Evolutionary conservation across 148 eudicot species (phyloP).

Genomic region (Amaranthus palmeri): DNA sequence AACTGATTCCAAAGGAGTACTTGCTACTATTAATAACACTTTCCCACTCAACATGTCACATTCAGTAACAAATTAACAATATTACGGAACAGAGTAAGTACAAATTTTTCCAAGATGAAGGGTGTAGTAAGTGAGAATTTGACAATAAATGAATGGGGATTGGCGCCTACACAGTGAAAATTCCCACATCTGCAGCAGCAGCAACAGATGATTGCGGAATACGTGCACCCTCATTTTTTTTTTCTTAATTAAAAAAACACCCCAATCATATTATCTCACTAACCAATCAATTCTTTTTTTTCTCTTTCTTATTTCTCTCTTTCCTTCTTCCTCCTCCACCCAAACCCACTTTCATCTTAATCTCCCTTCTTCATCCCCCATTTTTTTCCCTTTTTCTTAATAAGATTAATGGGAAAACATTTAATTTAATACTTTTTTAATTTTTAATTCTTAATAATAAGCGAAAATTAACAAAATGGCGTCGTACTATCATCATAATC

Average conservation of each 20-base stretch:
- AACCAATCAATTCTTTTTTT: constrained; percentile 21
- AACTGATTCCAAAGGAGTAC: too few species aligned
- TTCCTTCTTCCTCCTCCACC: neutral
- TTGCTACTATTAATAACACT: too few species aligned
- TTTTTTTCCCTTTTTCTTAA: neutral
- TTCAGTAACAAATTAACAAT: too few species aligned
- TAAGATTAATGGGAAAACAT: neutral
- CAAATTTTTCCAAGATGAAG: too few species aligned
- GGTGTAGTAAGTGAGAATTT: too few species aligned
- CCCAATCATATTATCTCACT: constrained; percentile 29
- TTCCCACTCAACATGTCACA: too few species aligned
- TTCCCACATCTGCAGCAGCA: constrained; percentile 15
- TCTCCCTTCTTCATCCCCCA: constrained; percentile 7
- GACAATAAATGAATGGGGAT: neutral
- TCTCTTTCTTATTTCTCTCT: constrained; percentile 5
- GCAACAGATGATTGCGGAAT: constrained; percentile 25
- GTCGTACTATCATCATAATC: constrained; percentile 18
- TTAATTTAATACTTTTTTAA: neutral
- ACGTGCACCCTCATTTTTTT: constrained; percentile 26
- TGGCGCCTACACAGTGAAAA: constrained; percentile 1
- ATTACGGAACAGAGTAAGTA: too few species aligned
- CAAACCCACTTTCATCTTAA: neutral
- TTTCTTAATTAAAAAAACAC: neutral
- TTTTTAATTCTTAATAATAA: neutral
- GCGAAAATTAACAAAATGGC: constrained; percentile 7